A percentile compares a stretch with the other conserved stretches of the same genome.
Evolutionary conservation across 2,329 filamentous ascomycete genomes (phyloP).

Genomic region (Aureobasidium subglaciale): DNA sequence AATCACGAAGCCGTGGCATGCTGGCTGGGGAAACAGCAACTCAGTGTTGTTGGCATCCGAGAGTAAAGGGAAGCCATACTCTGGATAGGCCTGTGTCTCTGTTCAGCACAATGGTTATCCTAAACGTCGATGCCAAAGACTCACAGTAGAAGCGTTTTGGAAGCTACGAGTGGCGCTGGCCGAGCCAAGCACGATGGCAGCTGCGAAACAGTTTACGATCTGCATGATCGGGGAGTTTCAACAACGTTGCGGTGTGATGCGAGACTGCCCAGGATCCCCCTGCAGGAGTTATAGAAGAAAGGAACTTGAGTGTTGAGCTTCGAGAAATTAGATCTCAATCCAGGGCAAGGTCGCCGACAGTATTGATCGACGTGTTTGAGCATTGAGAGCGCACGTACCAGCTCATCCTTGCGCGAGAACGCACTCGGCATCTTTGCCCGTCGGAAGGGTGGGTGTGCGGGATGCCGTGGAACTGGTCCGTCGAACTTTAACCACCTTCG

Average conservation of each 20-base stretch:
- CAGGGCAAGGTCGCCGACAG: background rate
- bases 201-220: conserved; percentile 9
- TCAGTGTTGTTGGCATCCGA: conserved; percentile 23
- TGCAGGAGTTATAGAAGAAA: background rate
- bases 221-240: background rate
- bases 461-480: background rate
- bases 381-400: background rate
- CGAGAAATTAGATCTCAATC: background rate
- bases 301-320: background rate
- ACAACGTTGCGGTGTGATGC: background rate
- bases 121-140: background rate
- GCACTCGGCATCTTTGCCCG: background rate
- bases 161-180: background rate
- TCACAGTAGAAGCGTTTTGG: conserved; percentile 2
- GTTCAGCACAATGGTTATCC: background rate
- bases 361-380: background rate
- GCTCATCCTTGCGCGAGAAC: background rate
- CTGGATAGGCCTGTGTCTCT: conserved; percentile 21
- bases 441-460: background rate
- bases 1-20: conserved; percentile 53
- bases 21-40: conserved; percentile 53
- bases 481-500: background rate
- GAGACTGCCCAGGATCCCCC: background rate
- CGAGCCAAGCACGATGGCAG: background rate
- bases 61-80: conserved; percentile 25